phyloP scores from a whole-genome alignment of 2,329 filamentous ascomycete species.

The Cucurbitaria berberidis region DNA sequence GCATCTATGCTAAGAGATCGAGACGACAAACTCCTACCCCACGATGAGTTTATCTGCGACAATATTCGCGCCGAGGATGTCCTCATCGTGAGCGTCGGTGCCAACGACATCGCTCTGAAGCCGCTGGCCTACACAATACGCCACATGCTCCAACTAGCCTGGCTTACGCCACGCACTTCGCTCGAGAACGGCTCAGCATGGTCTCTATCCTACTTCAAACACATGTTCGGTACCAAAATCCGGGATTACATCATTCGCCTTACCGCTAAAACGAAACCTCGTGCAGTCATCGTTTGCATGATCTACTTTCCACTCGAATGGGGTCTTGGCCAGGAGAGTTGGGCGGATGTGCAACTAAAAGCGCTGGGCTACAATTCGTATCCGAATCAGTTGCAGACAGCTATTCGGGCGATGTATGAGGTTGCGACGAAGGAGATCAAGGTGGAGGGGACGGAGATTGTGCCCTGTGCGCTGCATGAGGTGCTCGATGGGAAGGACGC shows the following conservation, averaged over 20 bases:
- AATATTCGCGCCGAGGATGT: slow-evolving; percentile 39
- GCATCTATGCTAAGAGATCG: slow-evolving; percentile 44
- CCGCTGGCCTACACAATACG: slow-evolving; percentile 35
- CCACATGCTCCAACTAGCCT: slow-evolving; percentile 44
- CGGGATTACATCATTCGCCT: slow-evolving; percentile 37
- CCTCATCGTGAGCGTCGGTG: slow-evolving; percentile 46
- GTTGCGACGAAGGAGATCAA: slow-evolving; percentile 35
- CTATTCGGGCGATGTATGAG: slow-evolving; percentile 42
- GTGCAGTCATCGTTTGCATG: slow-evolving; percentile 46
- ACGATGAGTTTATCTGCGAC: slow-evolving; percentile 46
- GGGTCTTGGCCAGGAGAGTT: slow-evolving; percentile 34
- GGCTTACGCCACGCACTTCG: slow-evolving; percentile 30
- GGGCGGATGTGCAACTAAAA: slow-evolving; percentile 42
- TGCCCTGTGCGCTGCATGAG: slow-evolving; percentile 43
- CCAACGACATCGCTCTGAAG: slow-evolving; percentile 45
- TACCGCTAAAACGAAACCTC: slow-evolving; percentile 38
- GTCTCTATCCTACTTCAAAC: slow-evolving; percentile 40
- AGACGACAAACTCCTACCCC: slow-evolving; percentile 31
- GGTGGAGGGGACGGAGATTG: slow-evolving; percentile 36
- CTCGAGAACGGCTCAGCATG: slow-evolving; percentile 33
- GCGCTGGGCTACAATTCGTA: slow-evolving; percentile 39
- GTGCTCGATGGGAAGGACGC: slow-evolving; percentile 38
- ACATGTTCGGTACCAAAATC: slow-evolving; percentile 37
- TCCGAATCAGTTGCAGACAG: slow-evolving; percentile 41
- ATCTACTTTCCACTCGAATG: slow-evolving; percentile 48